Evolutionary conservation across 106 monocot genomes (phyloP), one percentile per base, ranked within the genome.

Genomic region (Allium sativum): DNA sequence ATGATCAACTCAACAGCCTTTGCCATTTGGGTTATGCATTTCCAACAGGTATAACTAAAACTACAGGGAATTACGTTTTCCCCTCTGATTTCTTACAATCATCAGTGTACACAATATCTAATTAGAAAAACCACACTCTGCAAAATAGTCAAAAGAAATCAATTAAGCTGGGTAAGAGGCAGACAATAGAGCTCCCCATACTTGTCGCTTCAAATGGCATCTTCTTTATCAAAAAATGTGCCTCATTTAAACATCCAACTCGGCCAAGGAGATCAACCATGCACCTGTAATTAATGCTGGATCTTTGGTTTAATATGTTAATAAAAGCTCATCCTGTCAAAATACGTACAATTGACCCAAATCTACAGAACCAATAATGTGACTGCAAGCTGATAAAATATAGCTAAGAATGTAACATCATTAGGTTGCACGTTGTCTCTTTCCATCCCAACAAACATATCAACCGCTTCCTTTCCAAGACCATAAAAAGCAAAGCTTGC

Each of bases 201-300:
- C 83, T 18, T 70, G 82, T 89, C 50, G 85, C 75, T 56, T 80
- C 58, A 54, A 89, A 82, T 42, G 82, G 85, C 85, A 89, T 93
- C 6, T 70, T 59, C 45, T 59, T 67, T 12, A 93, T 58, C 42
- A 89, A 59, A 75, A 74, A 50, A n/a, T 44, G 53, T 4, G 93
- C 93, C 53, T 93, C 88, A 48, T 52, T 64, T 46, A 94, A 64
- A 31, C 59, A 76, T 52, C 89, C 89, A 1, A 83, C 89, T 31
- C 89, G 89, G 13, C 93, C 79, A 17, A 89, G 83, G 54, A 94
- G 73, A 77, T 94, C 89, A 65, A 90, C 62, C 75, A 93, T 79
- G 53, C 86, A 94, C 17, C 89, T 83, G 58, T n/a, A n/a, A n/a
- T n/a, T 76, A 89, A 45, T 86, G 86, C 66, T 83, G 74, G 52